Conservation (phyloP, 345 rosid genomes). For the Eucalyptus melliodora region DNA sequence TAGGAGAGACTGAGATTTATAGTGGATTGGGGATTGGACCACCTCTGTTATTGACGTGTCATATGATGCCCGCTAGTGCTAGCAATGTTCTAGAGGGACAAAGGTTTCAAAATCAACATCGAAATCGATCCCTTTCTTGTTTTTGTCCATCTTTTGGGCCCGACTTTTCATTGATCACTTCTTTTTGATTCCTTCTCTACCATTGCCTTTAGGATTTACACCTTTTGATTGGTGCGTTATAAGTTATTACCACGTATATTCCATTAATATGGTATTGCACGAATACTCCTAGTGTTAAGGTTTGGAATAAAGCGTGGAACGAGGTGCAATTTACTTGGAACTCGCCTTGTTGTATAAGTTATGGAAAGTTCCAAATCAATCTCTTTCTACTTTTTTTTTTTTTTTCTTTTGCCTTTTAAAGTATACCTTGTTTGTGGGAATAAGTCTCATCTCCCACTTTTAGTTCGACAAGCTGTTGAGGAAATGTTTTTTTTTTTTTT, state of each 20-base stretch:
- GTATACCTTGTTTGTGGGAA: background rate
- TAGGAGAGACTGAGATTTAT: background rate
- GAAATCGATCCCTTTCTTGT: background rate
- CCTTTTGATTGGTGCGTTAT: background rate
- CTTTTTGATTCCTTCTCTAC: background rate
- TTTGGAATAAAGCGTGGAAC: background rate
- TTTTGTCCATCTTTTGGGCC: background rate
- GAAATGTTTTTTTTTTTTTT: background rate
- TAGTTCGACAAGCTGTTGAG: background rate
- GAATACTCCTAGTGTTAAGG: background rate
- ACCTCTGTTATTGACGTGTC: background rate
- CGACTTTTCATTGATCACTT: background rate
- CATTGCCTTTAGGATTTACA: background rate
- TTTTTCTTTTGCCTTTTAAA: background rate
- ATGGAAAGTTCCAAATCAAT: background rate
- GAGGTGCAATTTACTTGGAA: background rate
- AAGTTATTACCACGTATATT: background rate
- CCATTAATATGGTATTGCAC: rapidly evolving
- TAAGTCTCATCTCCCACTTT: background rate
- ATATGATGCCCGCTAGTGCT: background rate
- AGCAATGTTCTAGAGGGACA: background rate
- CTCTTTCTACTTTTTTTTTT: background rate
- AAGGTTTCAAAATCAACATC: background rate
- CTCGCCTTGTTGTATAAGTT: background rate
- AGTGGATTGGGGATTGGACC: background rate